Evolutionary conservation across 148 eudicot species (phyloP), one percentile per base, ranked within the genome.

Genomic region (Persicaria tinctoria): DNA sequence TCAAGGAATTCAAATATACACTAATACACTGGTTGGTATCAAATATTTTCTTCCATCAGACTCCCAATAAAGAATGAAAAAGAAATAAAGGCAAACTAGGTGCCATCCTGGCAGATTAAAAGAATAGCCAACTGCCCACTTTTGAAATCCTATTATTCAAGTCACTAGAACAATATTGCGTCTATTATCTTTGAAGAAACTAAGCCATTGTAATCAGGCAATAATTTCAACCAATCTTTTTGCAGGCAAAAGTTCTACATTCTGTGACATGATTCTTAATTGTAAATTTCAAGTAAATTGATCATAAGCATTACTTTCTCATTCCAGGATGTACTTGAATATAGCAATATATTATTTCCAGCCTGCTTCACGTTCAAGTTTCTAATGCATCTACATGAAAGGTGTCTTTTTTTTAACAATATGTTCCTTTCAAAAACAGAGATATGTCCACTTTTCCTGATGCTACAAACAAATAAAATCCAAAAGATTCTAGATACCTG

Each of bases 401-500:
- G n/a, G 46, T 63, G 32, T 62, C 16, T 17, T 32, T 1, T 63
- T 32, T 63, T 32, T 32, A 32, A 63, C 68, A 12, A 56, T 56
- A 5, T 4, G 16, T 63, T 63, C 68, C 68, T 18, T 32, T 5
- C 13, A 4, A 32, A 63, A 63, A 3, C 23, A 27, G 46, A 63
- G 63, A 57, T 11, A 63, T 44, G 68, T 63, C 44, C 32, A 32
- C n/a, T 27, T 27, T 16, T 63, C 23, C n/a, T 27, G 68, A 63
- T 27, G 10, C 68, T 63, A 63, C 5, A 9, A 63, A 45, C 23
- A 23, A 70, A 70, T 20, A 60, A 6, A 18, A 54, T 27, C 48
- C 23, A 51, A 38, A 51, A 66, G 2, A 54, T 38, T 13, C 27
- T 75, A 68, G 77, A 44, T 77, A 85, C 98, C 96, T 92, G 77